phyloP scores from a whole-genome alignment of 768 basidiomycete genomes.

The Trametopsis cervina region DNA sequence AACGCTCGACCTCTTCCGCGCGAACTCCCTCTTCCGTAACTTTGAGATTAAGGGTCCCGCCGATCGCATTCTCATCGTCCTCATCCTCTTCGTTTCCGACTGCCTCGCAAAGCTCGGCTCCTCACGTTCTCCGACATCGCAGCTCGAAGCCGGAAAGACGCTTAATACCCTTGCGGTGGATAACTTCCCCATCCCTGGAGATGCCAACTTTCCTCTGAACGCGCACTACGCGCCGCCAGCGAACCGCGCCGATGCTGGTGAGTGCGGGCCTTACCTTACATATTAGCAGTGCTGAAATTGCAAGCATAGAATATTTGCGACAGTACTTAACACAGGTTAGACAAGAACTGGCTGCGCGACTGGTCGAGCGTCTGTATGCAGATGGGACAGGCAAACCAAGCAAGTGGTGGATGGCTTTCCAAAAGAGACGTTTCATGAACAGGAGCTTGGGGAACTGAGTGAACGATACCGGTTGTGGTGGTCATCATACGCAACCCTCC shows the following conservation, averaged over 20 bases:
- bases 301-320: constrained; percentile 68
- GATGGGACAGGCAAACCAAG: constrained; percentile 92
- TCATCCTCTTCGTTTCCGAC: constrained; percentile 97
- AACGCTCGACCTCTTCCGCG: constrained; percentile 92
- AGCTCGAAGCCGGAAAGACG: constrained; percentile 81
- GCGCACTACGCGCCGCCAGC: constrained; percentile 81
- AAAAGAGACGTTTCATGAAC: constrained; percentile 95
- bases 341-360: constrained; percentile 81
- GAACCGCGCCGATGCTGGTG: constrained; percentile 77
- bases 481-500: too few species aligned
- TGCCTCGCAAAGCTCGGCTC: constrained; percentile 87
- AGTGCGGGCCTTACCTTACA: constrained; percentile 16
- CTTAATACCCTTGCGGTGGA: constrained; percentile 93
- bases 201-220: constrained; percentile 91
- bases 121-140: constrained; percentile 57
- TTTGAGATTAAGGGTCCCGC: constrained; percentile 99
- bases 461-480: background rate
- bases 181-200: constrained; percentile 89
- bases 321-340: constrained; percentile 90
- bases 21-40: constrained; percentile 98
- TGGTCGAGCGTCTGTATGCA: constrained; percentile 85
- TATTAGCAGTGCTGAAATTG: background rate
- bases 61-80: constrained; percentile 91
- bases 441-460: constrained; percentile 70
- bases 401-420: constrained; percentile 99